Percentiles rank a stretch among this genome's conserved stretches.
Evolutionary conservation across 345 rosid species (phyloP).

Genomic region (Ceriops decandra): DNA sequence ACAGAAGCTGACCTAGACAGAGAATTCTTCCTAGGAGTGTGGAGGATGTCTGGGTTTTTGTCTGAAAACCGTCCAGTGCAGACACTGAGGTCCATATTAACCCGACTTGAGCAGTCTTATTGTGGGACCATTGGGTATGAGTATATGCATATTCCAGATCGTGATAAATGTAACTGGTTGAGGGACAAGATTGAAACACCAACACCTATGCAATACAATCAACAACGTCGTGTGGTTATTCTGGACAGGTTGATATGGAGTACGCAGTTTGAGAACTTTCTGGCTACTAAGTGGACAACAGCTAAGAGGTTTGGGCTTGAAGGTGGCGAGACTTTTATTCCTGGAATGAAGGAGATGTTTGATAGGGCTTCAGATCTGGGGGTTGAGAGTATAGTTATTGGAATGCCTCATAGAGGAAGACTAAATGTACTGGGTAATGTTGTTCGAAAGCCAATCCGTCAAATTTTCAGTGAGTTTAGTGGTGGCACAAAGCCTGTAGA

Average conservation of each 20-base stretch:
- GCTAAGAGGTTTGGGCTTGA: slow-evolving; percentile 90
- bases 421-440: slow-evolving; percentile 76
- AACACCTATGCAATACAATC: slow-evolving; percentile 59
- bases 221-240: slow-evolving; percentile 65
- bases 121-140: slow-evolving; percentile 80
- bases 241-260: slow-evolving; percentile 85
- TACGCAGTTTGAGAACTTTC: slow-evolving; percentile 78
- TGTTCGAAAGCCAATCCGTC: slow-evolving; percentile 72
- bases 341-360: slow-evolving; percentile 91
- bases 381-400: slow-evolving; percentile 78
- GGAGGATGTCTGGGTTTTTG: slow-evolving; percentile 75
- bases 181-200: slow-evolving; percentile 88
- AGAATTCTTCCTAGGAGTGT: slow-evolving; percentile 75
- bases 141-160: slow-evolving; percentile 83
- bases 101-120: slow-evolving; percentile 81
- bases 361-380: slow-evolving; percentile 77
- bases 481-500: slow-evolving; percentile 81
- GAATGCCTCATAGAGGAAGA: slow-evolving; percentile 78
- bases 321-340: slow-evolving; percentile 83
- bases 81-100: slow-evolving; percentile 63
- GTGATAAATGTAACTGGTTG: slow-evolving; percentile 76
- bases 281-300: slow-evolving; percentile 84
- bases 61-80: slow-evolving; percentile 87
- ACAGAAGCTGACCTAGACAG: slow-evolving; percentile 69
- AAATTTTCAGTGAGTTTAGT: slow-evolving; percentile 75